A percentile compares a stretch with the other conserved stretches of the same genome.
Evolutionary conservation across 495 filamentous ascomycete genomes (phyloP).

Genomic region (Neurospora pannonica): DNA sequence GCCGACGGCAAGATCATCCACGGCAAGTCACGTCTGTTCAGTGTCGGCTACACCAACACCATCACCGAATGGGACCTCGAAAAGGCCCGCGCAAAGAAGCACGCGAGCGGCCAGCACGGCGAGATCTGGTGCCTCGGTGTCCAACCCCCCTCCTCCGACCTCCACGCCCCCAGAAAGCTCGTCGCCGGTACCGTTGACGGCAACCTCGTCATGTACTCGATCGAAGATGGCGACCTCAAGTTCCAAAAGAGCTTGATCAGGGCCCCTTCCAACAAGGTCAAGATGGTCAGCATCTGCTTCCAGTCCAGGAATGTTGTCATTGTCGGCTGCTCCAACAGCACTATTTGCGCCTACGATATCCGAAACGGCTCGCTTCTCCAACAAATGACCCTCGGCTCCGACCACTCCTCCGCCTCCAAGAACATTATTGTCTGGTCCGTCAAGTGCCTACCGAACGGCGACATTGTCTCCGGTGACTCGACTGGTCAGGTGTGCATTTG

Average conservation of each 20-base stretch:
- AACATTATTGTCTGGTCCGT: constrained; percentile 89
- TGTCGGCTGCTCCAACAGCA: constrained; percentile 87
- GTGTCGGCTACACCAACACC: constrained; percentile 84
- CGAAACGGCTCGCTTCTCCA: constrained; percentile 62
- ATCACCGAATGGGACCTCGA: constrained; percentile 93
- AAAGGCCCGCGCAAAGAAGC: constrained; percentile 61
- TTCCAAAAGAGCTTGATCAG: constrained; percentile 61
- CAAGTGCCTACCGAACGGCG: constrained; percentile 74
- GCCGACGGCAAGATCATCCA: constrained; percentile 48
- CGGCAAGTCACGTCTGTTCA: constrained; percentile 82
- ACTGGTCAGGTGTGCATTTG: constrained; percentile 87
- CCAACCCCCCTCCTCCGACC: constrained; percentile 49
- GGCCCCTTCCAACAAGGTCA: constrained; percentile 67
- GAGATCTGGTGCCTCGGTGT: constrained; percentile 93
- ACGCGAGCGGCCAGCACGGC: constrained; percentile 85
- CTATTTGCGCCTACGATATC: constrained; percentile 81
- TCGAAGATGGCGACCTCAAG: constrained; percentile 66
- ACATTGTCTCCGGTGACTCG: constrained; percentile 90
- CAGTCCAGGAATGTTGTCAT: constrained; percentile 74
- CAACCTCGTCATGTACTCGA: constrained; percentile 74
- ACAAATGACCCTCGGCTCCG: constrained; percentile 76
- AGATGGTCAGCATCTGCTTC: constrained; percentile 83
- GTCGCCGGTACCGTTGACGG: constrained; percentile 91
- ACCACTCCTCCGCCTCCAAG: constrained; percentile 62
- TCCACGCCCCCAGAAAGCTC: constrained; percentile 38